Percentiles rank a stretch among this genome's conserved stretches.
These are phyloP conservation scores for Penicillium paneum DNA, from an alignment of 2,329 filamentous ascomycete genomes.

Conservation along the genomic window DNA sequence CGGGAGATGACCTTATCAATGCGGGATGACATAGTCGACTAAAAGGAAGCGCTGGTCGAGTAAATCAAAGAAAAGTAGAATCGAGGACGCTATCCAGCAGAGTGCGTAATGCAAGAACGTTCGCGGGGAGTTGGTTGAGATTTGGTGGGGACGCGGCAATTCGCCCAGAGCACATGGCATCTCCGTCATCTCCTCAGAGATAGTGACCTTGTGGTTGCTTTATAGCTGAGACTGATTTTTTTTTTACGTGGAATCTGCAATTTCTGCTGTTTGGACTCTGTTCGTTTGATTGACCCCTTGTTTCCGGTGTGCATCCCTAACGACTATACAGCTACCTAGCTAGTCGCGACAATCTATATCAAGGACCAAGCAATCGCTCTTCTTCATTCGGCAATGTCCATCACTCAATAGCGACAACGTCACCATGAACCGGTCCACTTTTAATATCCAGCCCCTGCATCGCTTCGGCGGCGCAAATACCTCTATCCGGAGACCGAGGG, in stretches of 20 bases:
- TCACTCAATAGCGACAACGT: not conserved
- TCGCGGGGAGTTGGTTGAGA: constrained; percentile 17
- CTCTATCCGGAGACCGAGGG: constrained; percentile 71
- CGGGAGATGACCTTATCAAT: constrained; percentile 70
- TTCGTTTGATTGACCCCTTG: not conserved
- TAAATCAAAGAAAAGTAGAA: not conserved
- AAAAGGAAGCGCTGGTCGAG: not conserved
- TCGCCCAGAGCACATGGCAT: constrained; percentile 2
- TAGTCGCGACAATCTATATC: constrained; percentile 2
- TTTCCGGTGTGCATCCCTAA: not conserved
- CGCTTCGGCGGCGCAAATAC: constrained; percentile 67
- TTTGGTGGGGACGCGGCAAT: constrained; percentile 20
- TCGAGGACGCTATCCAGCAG: constrained; percentile 1
- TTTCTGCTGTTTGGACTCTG: not conserved
- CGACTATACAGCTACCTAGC: not conserved
- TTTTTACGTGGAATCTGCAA: not conserved
- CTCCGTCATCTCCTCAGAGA: constrained; percentile 1
- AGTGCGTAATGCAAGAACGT: constrained; percentile 6
- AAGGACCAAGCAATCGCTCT: not conserved
- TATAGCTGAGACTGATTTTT: not conserved
- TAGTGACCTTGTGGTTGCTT: not conserved
- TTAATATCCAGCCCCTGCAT: constrained; percentile 66
- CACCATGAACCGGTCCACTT: constrained; percentile 43
- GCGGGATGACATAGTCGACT: constrained; percentile 38
- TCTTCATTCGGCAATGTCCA: not conserved